Base-by-base conservation (phyloP, 2,329 filamentous ascomycete species). In the Leptodontidium sp. region DNA sequence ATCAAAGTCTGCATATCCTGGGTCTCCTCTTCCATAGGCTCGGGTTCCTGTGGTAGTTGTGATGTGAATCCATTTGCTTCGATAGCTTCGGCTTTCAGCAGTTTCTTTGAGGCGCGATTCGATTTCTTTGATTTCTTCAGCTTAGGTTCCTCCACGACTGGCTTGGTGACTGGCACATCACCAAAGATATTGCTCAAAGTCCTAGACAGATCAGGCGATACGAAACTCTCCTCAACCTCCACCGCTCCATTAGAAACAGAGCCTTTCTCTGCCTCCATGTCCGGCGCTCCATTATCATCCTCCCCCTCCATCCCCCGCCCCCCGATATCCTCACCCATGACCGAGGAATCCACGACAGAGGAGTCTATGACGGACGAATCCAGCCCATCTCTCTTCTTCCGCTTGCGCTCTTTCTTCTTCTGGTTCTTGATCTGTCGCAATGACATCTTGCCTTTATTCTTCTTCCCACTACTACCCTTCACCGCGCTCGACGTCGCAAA, bases 381-480 rank as follows among this genome's bases (percentile, higher is more conserved):
- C 26, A 38, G 15, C 9, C 17, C 50, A 29, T 66, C 53, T 21
- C 49, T 52, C 61, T 45, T 61, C 53, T 21, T 66, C 14, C 26
- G 53, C 45, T 52, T 58, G 12, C 40, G 35, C 49, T 59, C 65
- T 59, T 58, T 58, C 57, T 58, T 52, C 40, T 66, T 66, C 55
- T 43, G 7, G 15, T 26, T 53, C 32, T 61, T 61, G 35, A 57
- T 47, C 6, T 21, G 35, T 26, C 57, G 57, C 57, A 21, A 38
- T 9, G 24, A 43, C 2, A 21, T n/a, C 24, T 43, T 43, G 61
- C 32, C 24, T 35, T 65, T 29, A 26, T 65, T 64, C 50, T 58
- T 55, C 52, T 57, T 57, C 17, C 2, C 26, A 38, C 59, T 45
- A 17, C 45, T 35, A 7, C 43, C 15, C 59, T 50, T 50, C 24